phyloP scores from a whole-genome alignment of 176 grass and related monocot species.

The Carex littledalei region DNA sequence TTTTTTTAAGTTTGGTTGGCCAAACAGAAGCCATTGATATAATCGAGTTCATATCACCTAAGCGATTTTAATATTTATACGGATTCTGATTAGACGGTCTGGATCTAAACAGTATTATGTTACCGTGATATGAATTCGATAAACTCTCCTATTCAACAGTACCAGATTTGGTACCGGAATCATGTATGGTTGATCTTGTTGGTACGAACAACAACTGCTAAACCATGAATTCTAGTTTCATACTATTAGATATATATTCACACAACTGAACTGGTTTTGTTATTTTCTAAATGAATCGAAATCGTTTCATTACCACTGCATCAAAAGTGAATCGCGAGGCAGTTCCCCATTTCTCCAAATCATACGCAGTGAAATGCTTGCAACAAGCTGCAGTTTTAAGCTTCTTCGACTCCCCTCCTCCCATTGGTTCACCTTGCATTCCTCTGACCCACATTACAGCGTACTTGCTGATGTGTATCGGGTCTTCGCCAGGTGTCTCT shows the following conservation, averaged over 20 bases:
- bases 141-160: not conserved
- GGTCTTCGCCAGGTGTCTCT: conserved; percentile 93
- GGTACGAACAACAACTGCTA: not conserved
- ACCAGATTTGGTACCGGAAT: not conserved
- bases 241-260: not conserved
- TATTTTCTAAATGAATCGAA: not conserved
- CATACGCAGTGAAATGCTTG: conserved; percentile 96
- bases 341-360: conserved; percentile 84
- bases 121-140: too few species aligned
- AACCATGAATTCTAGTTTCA: not conserved
- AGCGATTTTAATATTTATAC: too few species aligned
- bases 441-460: conserved; percentile 66
- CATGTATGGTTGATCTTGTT: not conserved
- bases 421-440: conserved; percentile 56
- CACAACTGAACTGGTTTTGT: not conserved
- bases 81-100: too few species aligned
- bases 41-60: not conserved
- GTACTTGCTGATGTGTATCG: conserved; percentile 62
- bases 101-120: too few species aligned
- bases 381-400: conserved; percentile 92
- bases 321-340: conserved; percentile 55
- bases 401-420: conserved; percentile 34
- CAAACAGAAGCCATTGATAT: not conserved
- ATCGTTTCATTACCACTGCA: conserved; percentile 31
- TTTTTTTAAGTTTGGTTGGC: not conserved